Base-by-base conservation (phyloP, 768 basidiomycete species). In the Leccinellum albellum region DNA sequence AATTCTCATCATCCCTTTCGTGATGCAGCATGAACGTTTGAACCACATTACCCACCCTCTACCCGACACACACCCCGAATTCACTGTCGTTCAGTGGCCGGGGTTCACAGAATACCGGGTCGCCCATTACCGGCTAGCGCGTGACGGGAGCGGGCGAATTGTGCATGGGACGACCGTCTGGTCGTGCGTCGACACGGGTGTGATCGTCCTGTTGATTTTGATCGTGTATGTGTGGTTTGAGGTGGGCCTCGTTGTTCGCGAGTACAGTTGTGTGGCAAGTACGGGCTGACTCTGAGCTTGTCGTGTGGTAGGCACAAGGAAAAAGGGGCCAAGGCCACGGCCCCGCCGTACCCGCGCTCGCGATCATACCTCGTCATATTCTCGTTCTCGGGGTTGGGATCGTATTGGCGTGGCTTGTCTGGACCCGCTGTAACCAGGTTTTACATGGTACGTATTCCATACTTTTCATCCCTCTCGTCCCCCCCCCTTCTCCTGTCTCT, bases 61-160 rank as follows among this genome's bases (percentile, higher is more conserved):
- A 40, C 37, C 37, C n/a, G 37, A 40, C n/a, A 40, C 37, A 40
- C 37, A 40, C 37, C 4, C 37, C 37, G 37, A 40, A 20, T 40
- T 40, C 10, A 40, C 37, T n/a, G n/a, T 40, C 10, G 37, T 40
- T 20, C 37, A 0, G 10, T 40, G 37, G 37, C 10, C n/a, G 9
- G n/a, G 37, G 4, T 40, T 40, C 66, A 9, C n/a, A 37, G 37
- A 37, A 9, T 37, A 85, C 57, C 77, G 82, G 51, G 75, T 89
- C 24, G 80, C 84, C 56, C 79, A 84, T 55, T 76, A 76, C 76
- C 78, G 70, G 14, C 59, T 80, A 28, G 72, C 74, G 37, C 77
- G 75, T 28, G 72, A 79, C 64, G 78, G 78, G 1, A 75, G 68
- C 53, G 66, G 74, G 14, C 67, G 57, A 42, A 58, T 76, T 31